These are phyloP conservation scores for Cryphonectria naterciae DNA, from an alignment of 2,329 filamentous ascomycete genomes.

Conservation along the genomic window DNA sequence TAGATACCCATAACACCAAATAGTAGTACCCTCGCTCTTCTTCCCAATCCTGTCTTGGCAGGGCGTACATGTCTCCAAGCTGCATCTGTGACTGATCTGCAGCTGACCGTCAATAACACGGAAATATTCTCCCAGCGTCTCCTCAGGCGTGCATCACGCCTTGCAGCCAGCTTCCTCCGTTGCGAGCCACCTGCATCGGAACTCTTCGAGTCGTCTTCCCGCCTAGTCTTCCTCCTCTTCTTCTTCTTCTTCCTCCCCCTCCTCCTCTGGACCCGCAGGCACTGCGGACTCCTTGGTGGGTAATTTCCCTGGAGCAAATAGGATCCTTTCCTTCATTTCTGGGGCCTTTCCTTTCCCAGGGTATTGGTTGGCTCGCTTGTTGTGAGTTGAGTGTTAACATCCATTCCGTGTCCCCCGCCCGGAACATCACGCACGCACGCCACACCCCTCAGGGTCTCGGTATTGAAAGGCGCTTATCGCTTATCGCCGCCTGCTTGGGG, in stretches of 20 bases:
- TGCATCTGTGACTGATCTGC: background rate
- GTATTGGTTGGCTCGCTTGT: conserved; percentile 1
- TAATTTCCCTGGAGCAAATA: background rate
- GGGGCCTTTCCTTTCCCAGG: background rate
- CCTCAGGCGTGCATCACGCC: background rate
- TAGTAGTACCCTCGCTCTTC: background rate
- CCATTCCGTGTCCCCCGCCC: background rate
- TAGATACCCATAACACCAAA: background rate
- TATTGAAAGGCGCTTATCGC: conserved; percentile 12
- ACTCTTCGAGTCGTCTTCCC: background rate
- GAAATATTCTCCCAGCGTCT: background rate
- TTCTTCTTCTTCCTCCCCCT: background rate
- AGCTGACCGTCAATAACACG: conserved; percentile 1
- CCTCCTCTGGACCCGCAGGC: background rate
- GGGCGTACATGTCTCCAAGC: background rate
- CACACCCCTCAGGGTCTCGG: background rate
- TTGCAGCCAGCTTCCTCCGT: background rate
- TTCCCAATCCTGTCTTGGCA: background rate
- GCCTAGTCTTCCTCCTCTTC: too few relatives aligned
- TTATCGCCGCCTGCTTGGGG: conserved; percentile 18
- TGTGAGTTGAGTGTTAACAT: background rate
- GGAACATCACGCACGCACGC: background rate
- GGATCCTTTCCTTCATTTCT: background rate
- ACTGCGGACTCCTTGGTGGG: background rate
- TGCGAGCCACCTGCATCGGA: background rate